phyloP scores from a whole-genome alignment of 176 grass and related monocot genomes.

The Cenchrus purpureus region DNA sequence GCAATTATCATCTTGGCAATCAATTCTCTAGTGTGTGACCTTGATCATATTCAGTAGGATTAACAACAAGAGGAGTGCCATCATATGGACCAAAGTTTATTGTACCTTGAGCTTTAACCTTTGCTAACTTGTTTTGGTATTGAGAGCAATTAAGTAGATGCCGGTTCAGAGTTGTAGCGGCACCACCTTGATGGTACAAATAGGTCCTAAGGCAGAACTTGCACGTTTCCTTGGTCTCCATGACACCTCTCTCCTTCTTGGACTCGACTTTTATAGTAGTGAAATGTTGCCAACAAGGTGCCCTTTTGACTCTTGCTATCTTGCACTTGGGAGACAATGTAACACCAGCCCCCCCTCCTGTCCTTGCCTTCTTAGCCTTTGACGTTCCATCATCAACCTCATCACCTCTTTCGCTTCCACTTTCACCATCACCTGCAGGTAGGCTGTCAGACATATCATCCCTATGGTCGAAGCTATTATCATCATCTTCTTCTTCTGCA shows the following conservation, averaged over 20 bases:
- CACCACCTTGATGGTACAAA: neutral
- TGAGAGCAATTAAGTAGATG: neutral
- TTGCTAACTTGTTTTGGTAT: neutral
- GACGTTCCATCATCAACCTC: neutral
- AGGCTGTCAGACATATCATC: slow-evolving; percentile 4
- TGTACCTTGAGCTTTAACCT: neutral
- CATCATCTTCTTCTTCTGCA: too few species aligned
- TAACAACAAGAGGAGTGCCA: neutral
- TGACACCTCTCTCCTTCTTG: slow-evolving; percentile 2
- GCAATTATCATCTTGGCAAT: too few species aligned
- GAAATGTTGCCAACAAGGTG: neutral
- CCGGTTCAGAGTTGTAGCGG: neutral
- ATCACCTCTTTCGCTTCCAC: neutral
- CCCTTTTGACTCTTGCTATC: neutral
- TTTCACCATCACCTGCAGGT: neutral
- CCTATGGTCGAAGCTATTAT: neutral
- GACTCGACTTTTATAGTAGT: neutral
- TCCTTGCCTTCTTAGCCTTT: slow-evolving; percentile 4
- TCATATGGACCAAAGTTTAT: neutral
- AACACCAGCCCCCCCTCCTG: neutral
- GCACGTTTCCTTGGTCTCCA: neutral
- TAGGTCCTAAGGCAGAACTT: neutral
- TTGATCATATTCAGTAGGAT: neutral
- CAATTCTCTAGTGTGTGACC: neutral
- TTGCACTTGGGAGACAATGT: neutral